A percentile compares a stretch with the other conserved stretches of the same genome.
These are phyloP conservation scores for Diaporthe vaccinii DNA, from an alignment of 2,329 filamentous ascomycete genomes.

Conservation along the genomic window DNA sequence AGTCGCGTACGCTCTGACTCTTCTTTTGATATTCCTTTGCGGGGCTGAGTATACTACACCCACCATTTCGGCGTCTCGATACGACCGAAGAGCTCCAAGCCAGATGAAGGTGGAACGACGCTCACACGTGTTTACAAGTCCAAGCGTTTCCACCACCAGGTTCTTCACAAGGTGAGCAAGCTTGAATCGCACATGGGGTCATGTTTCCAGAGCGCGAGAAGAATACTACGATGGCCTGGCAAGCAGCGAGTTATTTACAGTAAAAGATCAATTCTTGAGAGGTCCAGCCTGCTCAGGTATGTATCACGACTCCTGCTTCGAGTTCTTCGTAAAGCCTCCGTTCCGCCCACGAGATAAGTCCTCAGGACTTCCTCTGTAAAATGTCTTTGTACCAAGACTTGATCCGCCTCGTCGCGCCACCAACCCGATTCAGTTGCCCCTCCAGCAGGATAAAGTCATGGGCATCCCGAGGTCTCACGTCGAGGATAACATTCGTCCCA, in stretches of 20 bases:
- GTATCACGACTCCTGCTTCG: background rate
- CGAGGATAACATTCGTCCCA: constrained; percentile 46
- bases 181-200: no score
- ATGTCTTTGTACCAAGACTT: constrained; percentile 18
- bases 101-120: background rate
- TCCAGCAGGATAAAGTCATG: constrained; percentile 53
- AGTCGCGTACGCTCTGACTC: no score
- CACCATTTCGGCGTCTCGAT: background rate
- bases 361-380: background rate
- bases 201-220: background rate
- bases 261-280: background rate
- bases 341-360: background rate
- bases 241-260: background rate
- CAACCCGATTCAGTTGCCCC: constrained; percentile 34
- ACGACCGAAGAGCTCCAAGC: background rate
- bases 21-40: background rate
- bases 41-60: background rate
- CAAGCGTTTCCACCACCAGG: no score
- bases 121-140: background rate
- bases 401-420: constrained; percentile 9
- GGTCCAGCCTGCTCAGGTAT: background rate
- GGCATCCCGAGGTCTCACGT: constrained; percentile 47
- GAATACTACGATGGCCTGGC: background rate
- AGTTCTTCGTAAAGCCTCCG: background rate
- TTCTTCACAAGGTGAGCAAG: no score